Evolutionary conservation across 306 rosid species (phyloP), one percentile per base, ranked within the genome.

Genomic region (Carpinus fangiana): DNA sequence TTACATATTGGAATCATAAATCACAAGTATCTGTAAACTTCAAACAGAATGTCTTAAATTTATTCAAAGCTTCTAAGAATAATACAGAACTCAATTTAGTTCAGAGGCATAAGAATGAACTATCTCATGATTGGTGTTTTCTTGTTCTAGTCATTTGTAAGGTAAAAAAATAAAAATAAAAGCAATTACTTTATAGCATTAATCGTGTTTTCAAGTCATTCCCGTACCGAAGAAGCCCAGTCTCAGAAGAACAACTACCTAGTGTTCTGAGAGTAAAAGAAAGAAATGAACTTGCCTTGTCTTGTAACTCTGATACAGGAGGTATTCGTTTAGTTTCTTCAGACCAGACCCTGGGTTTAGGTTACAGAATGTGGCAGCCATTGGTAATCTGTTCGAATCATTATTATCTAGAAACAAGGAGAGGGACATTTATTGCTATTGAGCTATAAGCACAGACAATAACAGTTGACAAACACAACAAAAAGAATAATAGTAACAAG

Each of bases 301-400:
- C 62, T 65, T 61, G 78, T 28, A 46, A 78, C 47, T 76, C 54
- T 28, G 80, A 20, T 45, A 46, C n/a, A 16, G 82, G 50, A 64
- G 59, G 80, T 52, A 48, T 10, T 74, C 80, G 34, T 78, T 72
- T 21, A 86, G 84, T 69, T 51, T 80, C 47, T 75, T 57, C 76
- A 68, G 77, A 57, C 74, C 76, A 84, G 77, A 77, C 34, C 69
- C 73, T 10, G 65, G 74, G 43, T 69, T 78, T 73, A 86, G 75
- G 86, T 71, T 83, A 45, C 88, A 89, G 67, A 77, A 81, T 7
- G 83, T 48, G 51, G 78, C 76, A 41, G 90, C 88, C 96, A 91
- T 91, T 65, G 16, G 59, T 13, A 9, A 65, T 55, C 55, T 61
- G 7, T 74, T 70, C 41, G 16, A 20, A 21, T 41, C 31, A 41